Evolutionary conservation across 345 rosid species (phyloP).

Genomic region (Brassica incana): DNA sequence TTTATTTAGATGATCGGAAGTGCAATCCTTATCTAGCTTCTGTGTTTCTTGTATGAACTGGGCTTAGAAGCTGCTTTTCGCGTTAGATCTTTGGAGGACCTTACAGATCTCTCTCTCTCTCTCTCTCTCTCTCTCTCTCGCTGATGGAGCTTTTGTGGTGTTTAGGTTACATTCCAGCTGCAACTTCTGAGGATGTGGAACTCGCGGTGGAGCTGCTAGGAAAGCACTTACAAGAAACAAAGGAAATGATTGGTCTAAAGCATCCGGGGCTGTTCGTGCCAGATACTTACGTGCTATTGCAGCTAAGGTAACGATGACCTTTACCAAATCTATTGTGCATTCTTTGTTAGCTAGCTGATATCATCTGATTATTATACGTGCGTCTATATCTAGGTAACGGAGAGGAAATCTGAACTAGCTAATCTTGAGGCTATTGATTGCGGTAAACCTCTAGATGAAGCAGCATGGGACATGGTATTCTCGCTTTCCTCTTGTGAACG

Average conservation of each 20-base stretch:
- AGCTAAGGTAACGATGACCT: slow-evolving; percentile 59
- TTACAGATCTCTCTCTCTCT: background rate
- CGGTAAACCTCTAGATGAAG: slow-evolving; percentile 95
- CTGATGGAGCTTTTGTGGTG: background rate
- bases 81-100: slow-evolving; percentile 18
- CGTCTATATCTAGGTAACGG: slow-evolving; percentile 56
- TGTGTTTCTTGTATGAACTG: too few relatives aligned
- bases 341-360: background rate
- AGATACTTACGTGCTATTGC: slow-evolving; percentile 93
- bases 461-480: slow-evolving; percentile 87
- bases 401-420: slow-evolving; percentile 74
- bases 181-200: slow-evolving; percentile 90
- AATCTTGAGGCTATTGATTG: slow-evolving; percentile 86
- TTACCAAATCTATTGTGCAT: background rate
- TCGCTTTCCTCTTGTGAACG: slow-evolving; percentile 1
- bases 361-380: background rate
- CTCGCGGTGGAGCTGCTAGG: slow-evolving; percentile 87
- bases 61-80: background rate
- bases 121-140: too few relatives aligned
- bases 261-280: slow-evolving; percentile 85
- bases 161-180: slow-evolving; percentile 92
- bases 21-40: background rate
- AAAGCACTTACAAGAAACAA: slow-evolving; percentile 71
- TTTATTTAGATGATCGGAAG: background rate
- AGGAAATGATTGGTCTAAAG: slow-evolving; percentile 77